Conservation (phyloP, 2,329 filamentous ascomycete species). For the Penicillium carneum region DNA sequence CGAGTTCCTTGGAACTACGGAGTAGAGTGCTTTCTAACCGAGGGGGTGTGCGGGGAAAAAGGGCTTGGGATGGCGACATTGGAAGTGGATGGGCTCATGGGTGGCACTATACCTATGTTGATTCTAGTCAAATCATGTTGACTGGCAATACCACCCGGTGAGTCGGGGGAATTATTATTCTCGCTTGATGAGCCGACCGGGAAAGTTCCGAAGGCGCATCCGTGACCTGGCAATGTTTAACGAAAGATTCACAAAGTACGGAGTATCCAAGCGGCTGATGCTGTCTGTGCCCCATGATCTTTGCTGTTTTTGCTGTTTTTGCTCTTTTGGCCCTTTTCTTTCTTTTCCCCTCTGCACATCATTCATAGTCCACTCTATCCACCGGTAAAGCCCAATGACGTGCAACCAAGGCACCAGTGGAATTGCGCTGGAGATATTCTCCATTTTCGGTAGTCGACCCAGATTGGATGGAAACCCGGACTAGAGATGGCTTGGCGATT, state of each 20-base stretch:
- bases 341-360: constrained; percentile 1
- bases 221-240: constrained; percentile 1
- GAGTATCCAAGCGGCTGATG: constrained; percentile 17
- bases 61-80: not conserved
- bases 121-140: not conserved
- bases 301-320: not conserved
- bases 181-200: constrained; percentile 18
- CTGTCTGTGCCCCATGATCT: constrained; percentile 9
- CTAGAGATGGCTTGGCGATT: not conserved
- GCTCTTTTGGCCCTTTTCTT: not conserved
- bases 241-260: constrained; percentile 16
- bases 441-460: constrained; percentile 6
- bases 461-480: not conserved
- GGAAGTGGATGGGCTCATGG: not conserved
- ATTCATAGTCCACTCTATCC: not conserved
- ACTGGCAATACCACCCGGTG: constrained; percentile 4
- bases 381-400: not conserved
- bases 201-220: constrained; percentile 1
- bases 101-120: not conserved
- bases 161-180: not conserved
- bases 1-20: not conserved
- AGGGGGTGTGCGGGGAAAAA: constrained; percentile 7
- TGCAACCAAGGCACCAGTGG: not conserved
- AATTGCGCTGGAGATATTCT: constrained; percentile 20
- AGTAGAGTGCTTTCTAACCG: not conserved